Percentiles rank a stretch among this genome's conserved stretches.
phyloP scores from a whole-genome alignment of 2,329 filamentous ascomycete genomes.

The Aspergillus aculeatus region DNA sequence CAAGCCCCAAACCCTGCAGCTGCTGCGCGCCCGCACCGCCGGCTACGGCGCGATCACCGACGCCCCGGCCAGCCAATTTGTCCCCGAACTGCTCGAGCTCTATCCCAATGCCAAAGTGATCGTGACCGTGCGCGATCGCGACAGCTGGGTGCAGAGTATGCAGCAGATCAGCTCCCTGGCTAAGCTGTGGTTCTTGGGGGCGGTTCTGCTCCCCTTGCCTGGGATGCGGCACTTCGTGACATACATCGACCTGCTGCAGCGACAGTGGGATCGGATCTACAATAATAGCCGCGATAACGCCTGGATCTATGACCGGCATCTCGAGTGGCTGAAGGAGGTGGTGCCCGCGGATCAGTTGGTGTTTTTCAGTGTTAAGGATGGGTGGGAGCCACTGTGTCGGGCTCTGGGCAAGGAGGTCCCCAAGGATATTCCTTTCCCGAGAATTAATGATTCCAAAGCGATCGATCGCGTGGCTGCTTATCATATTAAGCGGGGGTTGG shows the following conservation, averaged over 20 bases:
- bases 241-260: constrained; percentile 15
- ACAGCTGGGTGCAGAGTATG: constrained; percentile 25
- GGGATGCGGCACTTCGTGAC: constrained; percentile 26
- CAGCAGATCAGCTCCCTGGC: constrained; percentile 15
- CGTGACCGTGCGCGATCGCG: constrained; percentile 33
- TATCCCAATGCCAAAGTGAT: constrained; percentile 53
- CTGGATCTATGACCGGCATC: constrained; percentile 20
- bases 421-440: constrained; percentile 36
- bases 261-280: constrained; percentile 25
- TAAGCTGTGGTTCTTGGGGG: constrained; percentile 19
- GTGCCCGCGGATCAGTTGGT: constrained; percentile 35
- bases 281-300: neutral
- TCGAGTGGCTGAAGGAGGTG: constrained; percentile 26
- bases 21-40: constrained; percentile 18
- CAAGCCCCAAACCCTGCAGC: neutral
- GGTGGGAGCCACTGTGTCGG: constrained; percentile 48
- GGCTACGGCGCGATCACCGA: constrained; percentile 51
- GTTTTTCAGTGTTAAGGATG: constrained; percentile 42
- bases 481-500: constrained; percentile 28
- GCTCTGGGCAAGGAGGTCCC: constrained; percentile 44
- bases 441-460: constrained; percentile 35
- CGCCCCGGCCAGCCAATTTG: constrained; percentile 43
- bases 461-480: constrained; percentile 18
- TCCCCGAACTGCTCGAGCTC: constrained; percentile 48
- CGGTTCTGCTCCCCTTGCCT: constrained; percentile 23